Percentiles rank a stretch among this genome's conserved stretches.
Conservation (phyloP, 257 asterid species). For the Echites panduratus region DNA sequence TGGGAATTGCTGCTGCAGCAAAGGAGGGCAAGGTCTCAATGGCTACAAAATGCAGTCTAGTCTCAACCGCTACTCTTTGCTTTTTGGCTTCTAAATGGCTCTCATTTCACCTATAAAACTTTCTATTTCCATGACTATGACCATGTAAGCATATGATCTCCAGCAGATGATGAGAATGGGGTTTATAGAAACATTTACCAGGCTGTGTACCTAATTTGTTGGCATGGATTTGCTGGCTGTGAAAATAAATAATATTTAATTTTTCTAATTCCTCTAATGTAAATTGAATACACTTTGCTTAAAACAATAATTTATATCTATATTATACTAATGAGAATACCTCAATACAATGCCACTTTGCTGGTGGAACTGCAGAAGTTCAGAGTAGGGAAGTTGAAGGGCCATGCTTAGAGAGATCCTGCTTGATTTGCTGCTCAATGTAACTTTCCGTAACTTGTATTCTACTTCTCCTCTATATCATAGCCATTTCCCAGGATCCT, state of each 20-base stretch:
- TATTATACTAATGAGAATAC: too few species aligned
- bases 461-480: not conserved
- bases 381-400: constrained; percentile 34
- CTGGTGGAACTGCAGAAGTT: constrained; percentile 66
- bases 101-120: constrained; percentile 56
- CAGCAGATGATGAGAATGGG: not conserved
- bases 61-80: constrained; percentile 48
- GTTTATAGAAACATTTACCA: not conserved
- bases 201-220: too few species aligned
- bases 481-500: not conserved
- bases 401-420: constrained; percentile 2
- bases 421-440: not conserved
- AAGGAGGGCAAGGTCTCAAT: constrained; percentile 46
- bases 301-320: too few species aligned
- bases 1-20: constrained; percentile 64
- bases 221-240: too few species aligned
- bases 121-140: constrained; percentile 86
- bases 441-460: not conserved
- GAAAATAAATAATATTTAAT: too few species aligned
- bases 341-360: constrained; percentile 19
- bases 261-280: too few species aligned
- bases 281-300: too few species aligned
- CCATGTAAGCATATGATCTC: constrained; percentile 36
- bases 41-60: constrained; percentile 38
- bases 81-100: constrained; percentile 76